A percentile compares a stretch with the other conserved stretches of the same genome.
These are phyloP conservation scores for Epichloe sp. DNA, from an alignment of 2,329 filamentous ascomycete genomes.

Conservation along the genomic window DNA sequence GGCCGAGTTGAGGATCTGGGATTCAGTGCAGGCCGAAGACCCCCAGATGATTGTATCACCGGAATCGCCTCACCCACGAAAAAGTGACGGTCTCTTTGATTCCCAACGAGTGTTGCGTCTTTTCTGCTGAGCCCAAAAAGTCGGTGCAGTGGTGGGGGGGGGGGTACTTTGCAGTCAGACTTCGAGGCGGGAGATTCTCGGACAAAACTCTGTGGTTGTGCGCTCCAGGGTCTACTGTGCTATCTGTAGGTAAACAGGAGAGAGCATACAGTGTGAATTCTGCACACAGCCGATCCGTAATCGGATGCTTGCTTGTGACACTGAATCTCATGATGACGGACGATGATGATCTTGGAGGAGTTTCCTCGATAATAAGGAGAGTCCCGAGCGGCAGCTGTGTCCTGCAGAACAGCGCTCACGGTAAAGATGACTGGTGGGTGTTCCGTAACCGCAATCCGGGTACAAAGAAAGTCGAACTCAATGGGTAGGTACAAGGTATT, in stretches of 20 bases:
- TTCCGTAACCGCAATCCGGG: too few species aligned
- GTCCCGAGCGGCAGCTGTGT: too few species aligned
- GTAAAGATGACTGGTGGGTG: too few species aligned
- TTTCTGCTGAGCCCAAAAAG: constrained; percentile 26
- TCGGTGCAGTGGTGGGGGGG: constrained; percentile 26
- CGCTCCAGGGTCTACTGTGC: not conserved
- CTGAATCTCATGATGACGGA: too few species aligned
- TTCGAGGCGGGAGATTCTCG: constrained; percentile 17
- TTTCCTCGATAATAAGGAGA: not conserved
- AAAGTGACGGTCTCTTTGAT: not conserved
- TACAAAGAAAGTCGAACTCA: too few species aligned
- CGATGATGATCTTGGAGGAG: not conserved
- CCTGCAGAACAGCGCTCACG: too few species aligned
- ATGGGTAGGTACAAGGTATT: too few species aligned
- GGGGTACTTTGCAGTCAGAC: constrained; percentile 4
- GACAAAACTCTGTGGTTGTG: constrained; percentile 8
- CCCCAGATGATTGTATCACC: constrained; percentile 1
- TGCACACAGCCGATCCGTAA: not conserved
- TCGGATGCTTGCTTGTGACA: not conserved
- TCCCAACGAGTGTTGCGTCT: constrained; percentile 18
- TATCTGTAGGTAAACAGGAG: not conserved
- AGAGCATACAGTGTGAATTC: not conserved
- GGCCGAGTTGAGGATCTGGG: constrained; percentile 1
- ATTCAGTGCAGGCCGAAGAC: not conserved
- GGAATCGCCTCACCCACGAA: not conserved